Evolutionary conservation across 1,284 basidiomycete species (phyloP).

Genomic region (Malassezia japonica): DNA sequence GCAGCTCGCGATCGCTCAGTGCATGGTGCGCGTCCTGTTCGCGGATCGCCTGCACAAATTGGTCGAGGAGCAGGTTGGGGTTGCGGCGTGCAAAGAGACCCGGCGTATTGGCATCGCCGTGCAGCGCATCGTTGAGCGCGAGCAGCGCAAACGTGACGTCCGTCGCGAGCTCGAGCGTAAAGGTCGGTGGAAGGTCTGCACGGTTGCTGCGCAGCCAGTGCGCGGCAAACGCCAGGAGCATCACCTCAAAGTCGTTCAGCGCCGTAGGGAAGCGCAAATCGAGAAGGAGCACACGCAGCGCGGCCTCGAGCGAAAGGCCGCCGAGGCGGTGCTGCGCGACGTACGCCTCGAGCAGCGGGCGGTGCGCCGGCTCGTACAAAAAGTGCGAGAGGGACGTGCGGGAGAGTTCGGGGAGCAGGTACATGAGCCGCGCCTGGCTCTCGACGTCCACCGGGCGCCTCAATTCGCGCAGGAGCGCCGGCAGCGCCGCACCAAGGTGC

Average conservation of each 20-base stretch:
- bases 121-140: conserved; percentile 61
- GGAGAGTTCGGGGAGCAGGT: conserved; percentile 75
- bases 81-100: conserved; percentile 26
- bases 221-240: conserved; percentile 63
- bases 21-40: conserved; percentile 25
- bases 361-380: conserved; percentile 60
- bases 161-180: conserved; percentile 47
- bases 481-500: conserved; percentile 29
- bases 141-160: conserved; percentile 71
- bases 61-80: conserved; percentile 17
- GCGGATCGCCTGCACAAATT: conserved; percentile 32
- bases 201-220: conserved; percentile 81
- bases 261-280: conserved; percentile 62
- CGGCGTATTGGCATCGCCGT: conserved; percentile 19
- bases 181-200: conserved; percentile 23
- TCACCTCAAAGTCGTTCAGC: conserved; percentile 60
- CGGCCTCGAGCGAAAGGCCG: conserved; percentile 74
- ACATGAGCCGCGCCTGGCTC: conserved; percentile 67
- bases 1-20: conserved; percentile 37
- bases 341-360: conserved; percentile 67
- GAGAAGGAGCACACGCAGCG: conserved; percentile 75
- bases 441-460: conserved; percentile 23
- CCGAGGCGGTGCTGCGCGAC: conserved; percentile 75
- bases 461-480: conserved; percentile 36
- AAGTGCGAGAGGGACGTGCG: conserved; percentile 71